Evolutionary conservation across 129 eudicot genomes (phyloP).

Genomic region (Cynara cardunculus): DNA sequence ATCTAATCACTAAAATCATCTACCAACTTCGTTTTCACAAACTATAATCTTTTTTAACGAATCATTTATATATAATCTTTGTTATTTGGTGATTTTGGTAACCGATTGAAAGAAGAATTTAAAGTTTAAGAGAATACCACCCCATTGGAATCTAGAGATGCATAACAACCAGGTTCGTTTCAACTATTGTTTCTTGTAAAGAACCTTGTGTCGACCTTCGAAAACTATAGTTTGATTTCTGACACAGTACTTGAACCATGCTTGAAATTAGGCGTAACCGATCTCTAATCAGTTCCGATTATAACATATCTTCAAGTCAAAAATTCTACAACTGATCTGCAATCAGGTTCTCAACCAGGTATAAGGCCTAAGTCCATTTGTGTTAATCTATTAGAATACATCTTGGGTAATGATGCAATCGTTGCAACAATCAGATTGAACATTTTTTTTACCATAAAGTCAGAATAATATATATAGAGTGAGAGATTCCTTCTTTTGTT

Average conservation of each 20-base stretch:
- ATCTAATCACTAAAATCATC: slow-evolving; percentile 1
- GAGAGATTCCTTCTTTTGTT: too few relatives aligned
- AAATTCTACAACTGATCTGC: background rate
- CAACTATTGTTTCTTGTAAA: background rate
- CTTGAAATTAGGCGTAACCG: background rate
- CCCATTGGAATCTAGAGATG: background rate
- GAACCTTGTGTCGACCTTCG: background rate
- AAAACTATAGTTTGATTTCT: too few relatives aligned
- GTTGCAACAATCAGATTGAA: too few relatives aligned
- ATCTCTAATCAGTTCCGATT: background rate
- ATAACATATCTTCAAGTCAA: too few relatives aligned
- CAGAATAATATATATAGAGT: too few relatives aligned
- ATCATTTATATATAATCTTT: too few relatives aligned
- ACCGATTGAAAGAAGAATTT: too few relatives aligned
- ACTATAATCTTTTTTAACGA: background rate
- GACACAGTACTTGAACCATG: background rate
- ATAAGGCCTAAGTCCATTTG: background rate
- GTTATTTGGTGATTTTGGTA: too few relatives aligned
- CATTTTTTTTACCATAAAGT: too few relatives aligned
- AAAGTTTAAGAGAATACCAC: background rate
- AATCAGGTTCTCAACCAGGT: background rate
- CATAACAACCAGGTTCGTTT: background rate
- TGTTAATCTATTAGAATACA: background rate
- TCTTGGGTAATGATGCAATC: too few relatives aligned
- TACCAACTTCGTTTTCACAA: background rate